Conservation (phyloP, 2,329 filamentous ascomycete species). For the Fusarium citri region DNA sequence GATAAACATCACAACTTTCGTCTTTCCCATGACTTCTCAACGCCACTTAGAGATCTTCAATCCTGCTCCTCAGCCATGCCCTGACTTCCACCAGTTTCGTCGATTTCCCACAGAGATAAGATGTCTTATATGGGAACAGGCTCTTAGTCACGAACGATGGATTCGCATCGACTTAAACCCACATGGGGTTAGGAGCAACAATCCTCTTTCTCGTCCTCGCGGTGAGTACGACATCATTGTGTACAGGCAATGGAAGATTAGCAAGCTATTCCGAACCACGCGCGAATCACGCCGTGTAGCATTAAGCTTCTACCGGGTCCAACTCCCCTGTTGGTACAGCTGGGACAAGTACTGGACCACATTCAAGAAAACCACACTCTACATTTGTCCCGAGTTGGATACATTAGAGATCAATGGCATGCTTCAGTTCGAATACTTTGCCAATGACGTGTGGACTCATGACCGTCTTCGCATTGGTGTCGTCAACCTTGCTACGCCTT, state of each 20-base stretch:
- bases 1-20: background rate
- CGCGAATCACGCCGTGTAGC: background rate
- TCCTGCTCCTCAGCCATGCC: background rate
- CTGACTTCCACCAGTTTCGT: background rate
- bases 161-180: background rate
- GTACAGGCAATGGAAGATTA: background rate
- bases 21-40: background rate
- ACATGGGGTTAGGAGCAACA: accelerated
- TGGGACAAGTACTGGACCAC: accelerated
- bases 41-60: background rate
- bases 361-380: background rate
- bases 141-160: conserved; percentile 1
- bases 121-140: conserved; percentile 11
- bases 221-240: background rate
- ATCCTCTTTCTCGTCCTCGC: accelerated
- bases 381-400: conserved; percentile 11
- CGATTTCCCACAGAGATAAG: background rate
- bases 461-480: background rate
- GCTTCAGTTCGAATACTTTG: background rate
- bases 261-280: background rate
- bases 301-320: background rate
- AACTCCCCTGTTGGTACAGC: background rate
- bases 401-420: background rate
- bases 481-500: background rate
- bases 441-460: background rate